Evolutionary conservation across 139 green algal genomes (phyloP).

Genomic region (Chlamydomonas sp.): DNA sequence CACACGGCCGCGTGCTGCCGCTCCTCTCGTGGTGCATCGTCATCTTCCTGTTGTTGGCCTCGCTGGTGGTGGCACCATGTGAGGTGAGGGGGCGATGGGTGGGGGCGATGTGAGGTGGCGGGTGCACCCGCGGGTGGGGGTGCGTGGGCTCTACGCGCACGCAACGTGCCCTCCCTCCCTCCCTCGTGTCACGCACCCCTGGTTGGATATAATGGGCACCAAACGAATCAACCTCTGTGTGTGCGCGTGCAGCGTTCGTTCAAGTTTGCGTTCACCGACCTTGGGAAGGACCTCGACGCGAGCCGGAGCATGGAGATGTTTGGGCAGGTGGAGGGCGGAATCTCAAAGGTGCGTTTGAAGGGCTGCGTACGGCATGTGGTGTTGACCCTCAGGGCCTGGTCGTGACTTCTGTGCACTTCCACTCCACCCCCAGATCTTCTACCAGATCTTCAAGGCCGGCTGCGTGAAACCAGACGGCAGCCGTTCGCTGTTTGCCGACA

Average conservation of each 20-base stretch:
- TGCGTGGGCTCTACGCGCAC: no score
- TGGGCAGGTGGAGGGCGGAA: not conserved
- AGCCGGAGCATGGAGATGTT: not conserved
- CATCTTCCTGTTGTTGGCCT: no score
- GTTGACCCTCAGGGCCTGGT: not conserved
- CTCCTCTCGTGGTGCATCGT: no score
- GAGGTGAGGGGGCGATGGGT: no score
- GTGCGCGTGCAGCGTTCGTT: conserved; percentile 9
- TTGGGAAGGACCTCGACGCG: conserved; percentile 52
- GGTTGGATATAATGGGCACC: no score
- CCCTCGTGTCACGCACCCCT: no score
- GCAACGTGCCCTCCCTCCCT: no score
- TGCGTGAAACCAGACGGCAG: not conserved
- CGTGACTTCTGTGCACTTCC: not conserved
- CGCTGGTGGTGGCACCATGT: no score
- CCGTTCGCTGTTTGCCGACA: conserved; percentile 55
- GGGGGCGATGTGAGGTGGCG: no score
- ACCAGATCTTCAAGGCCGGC: not conserved
- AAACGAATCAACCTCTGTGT: no score
- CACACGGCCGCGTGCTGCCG: no score
- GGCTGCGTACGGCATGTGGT: not conserved
- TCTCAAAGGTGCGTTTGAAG: conserved; percentile 3
- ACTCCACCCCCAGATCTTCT: conserved; percentile 3
- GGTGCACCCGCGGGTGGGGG: no score
- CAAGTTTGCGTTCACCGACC: conserved; percentile 55